Percentiles rank a stretch among this genome's conserved stretches.
Conservation (phyloP, 768 basidiomycete genomes). For the Lentinula edodes region DNA sequence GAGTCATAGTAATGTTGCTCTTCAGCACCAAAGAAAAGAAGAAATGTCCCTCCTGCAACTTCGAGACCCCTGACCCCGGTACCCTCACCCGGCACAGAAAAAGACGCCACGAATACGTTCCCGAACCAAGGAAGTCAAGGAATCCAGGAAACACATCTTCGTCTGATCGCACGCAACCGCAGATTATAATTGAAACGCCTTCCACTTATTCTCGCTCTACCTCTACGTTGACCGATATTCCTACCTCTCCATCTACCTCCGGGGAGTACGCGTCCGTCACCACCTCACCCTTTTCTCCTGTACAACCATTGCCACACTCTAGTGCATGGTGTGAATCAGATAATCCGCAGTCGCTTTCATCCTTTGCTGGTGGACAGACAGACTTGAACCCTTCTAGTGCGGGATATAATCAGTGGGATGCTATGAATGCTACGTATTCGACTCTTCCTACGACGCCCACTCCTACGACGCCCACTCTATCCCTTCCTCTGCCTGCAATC, state of each 20-base stretch:
- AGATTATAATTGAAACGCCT: neutral
- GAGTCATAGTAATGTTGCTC: neutral
- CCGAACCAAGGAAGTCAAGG: neutral
- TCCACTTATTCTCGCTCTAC: neutral
- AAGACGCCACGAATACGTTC: constrained; percentile 1
- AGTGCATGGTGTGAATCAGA: neutral
- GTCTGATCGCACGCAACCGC: neutral
- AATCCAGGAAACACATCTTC: neutral
- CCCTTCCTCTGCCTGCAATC: neutral
- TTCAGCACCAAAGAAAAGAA: neutral
- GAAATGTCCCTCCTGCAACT: neutral
- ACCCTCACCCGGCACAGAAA: neutral
- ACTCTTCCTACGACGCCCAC: neutral
- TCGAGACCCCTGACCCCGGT: neutral
- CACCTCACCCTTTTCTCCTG: neutral
- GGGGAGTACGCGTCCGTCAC: too few species aligned
- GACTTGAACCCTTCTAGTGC: neutral
- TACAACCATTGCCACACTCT: neutral
- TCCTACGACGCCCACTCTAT: neutral
- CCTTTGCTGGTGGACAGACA: neutral
- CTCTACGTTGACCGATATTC: neutral
- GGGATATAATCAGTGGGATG: neutral
- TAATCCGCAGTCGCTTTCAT: neutral
- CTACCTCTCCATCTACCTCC: too few species aligned
- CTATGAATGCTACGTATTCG: too few species aligned